Evolutionary conservation across 805 yeast species (phyloP).

Genomic region (Metschnikowia lunata): DNA sequence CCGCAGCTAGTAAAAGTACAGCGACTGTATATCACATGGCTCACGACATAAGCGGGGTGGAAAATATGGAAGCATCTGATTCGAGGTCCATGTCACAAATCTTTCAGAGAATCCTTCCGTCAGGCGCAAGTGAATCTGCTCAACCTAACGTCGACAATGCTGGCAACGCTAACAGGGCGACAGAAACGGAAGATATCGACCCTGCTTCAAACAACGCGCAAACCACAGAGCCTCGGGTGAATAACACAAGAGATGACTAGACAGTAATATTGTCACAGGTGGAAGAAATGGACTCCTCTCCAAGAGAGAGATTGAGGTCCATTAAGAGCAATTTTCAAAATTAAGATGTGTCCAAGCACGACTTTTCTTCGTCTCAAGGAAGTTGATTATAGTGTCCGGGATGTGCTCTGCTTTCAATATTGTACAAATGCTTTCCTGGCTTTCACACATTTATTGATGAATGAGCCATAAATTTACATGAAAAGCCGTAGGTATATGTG

Average conservation of each 20-base stretch:
- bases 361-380: no score
- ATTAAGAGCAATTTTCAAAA: constrained; percentile 3
- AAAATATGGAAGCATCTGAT: background rate
- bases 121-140: constrained; percentile 8
- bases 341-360: background rate
- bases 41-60: constrained; percentile 7
- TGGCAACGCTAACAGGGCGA: background rate
- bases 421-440: no score
- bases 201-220: no score
- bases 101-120: constrained; percentile 27
- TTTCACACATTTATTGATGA: no score
- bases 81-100: constrained; percentile 31
- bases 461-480: no score
- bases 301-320: constrained; percentile 9
- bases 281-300: constrained; percentile 11
- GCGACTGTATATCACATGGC: constrained; percentile 30
- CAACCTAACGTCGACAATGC: background rate
- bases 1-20: constrained; percentile 12
- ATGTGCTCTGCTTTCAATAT: no score
- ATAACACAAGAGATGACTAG: background rate
- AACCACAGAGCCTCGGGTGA: background rate
- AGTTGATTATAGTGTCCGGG: no score
- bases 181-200: background rate
- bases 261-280: background rate
- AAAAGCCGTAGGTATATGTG: no score